Evolutionary conservation across 768 basidiomycete species (phyloP).

Genomic region (Leccinum longicurvipes): DNA sequence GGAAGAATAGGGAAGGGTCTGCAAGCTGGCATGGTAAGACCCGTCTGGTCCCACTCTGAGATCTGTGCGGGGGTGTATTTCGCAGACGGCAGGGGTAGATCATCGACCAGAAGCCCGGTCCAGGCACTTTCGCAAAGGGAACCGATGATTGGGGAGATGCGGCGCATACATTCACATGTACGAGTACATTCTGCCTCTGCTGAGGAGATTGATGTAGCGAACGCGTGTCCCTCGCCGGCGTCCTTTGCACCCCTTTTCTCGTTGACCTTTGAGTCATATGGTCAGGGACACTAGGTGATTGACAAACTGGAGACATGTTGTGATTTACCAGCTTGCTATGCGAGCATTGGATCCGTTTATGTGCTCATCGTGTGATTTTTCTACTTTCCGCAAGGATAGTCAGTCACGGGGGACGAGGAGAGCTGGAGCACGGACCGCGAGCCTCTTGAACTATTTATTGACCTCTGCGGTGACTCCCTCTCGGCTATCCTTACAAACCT

Average conservation of each 20-base stretch:
- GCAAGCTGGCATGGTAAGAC: constrained; percentile 13
- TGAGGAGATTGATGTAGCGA: constrained; percentile 70
- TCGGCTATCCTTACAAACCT: constrained; percentile 75
- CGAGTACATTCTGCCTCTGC: constrained; percentile 79
- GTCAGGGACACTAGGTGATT: constrained; percentile 3
- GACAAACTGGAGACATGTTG: not conserved
- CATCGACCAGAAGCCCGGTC: constrained; percentile 42
- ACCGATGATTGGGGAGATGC: constrained; percentile 64
- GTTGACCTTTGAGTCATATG: constrained; percentile 45
- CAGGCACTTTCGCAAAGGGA: constrained; percentile 74
- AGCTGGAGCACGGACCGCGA: constrained; percentile 49
- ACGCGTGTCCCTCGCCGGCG: constrained; percentile 70
- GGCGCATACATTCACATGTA: constrained; percentile 67
- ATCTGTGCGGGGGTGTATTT: not conserved
- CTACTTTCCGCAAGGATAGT: constrained; percentile 61
- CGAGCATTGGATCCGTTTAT: constrained; percentile 63
- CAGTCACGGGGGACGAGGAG: not conserved
- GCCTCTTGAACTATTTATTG: constrained; percentile 85
- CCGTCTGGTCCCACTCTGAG: constrained; percentile 35
- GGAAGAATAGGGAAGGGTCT: constrained; percentile 24
- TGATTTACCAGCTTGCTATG: constrained; percentile 67
- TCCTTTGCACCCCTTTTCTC: constrained; percentile 70
- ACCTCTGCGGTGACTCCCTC: constrained; percentile 72
- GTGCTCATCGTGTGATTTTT: constrained; percentile 71
- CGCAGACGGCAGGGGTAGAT: constrained; percentile 22